phyloP scores from a whole-genome alignment of 352 stramenopile species.

The Phytophthora multivora region DNA sequence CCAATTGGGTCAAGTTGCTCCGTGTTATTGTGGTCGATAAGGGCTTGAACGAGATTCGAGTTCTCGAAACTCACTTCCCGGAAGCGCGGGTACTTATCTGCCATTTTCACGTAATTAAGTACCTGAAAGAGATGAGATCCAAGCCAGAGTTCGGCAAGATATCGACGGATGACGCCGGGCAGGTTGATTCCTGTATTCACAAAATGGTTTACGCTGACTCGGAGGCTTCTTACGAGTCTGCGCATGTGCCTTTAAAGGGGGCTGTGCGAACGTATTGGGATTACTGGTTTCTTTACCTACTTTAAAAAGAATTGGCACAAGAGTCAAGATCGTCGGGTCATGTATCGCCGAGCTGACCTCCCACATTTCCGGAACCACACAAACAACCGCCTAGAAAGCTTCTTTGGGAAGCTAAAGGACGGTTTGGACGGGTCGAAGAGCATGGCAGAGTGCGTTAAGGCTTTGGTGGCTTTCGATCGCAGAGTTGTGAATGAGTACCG shows the following conservation, averaged over 20 bases:
- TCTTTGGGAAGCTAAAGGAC: background rate
- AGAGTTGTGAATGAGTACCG: too few species aligned
- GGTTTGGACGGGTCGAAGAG: background rate
- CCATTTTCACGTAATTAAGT: too few species aligned
- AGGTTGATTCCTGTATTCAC: slow-evolving; percentile 17
- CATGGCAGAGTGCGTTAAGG: background rate
- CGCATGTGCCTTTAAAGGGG: background rate
- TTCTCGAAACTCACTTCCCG: too few species aligned
- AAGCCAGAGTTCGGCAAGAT: slow-evolving; percentile 22
- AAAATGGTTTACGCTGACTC: slow-evolving; percentile 23
- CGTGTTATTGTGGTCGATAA: too few species aligned
- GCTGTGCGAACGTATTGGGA: slow-evolving; percentile 1
- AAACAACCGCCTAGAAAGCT: slow-evolving; percentile 39
- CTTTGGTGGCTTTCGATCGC: too few species aligned
- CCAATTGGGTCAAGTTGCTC: background rate
- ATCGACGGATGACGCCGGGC: slow-evolving; percentile 11
- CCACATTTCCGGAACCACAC: slow-evolving; percentile 34
- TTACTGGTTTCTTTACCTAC: too few species aligned
- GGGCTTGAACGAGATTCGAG: too few species aligned
- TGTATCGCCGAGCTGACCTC: slow-evolving; percentile 13
- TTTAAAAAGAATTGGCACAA: too few species aligned
- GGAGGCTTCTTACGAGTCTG: background rate
- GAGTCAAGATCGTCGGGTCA: too few species aligned
- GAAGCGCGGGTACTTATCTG: too few species aligned
- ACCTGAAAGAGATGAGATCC: too few species aligned